Conservation (phyloP, 306 rosid species). For the Hippophae gyantsensis region DNA sequence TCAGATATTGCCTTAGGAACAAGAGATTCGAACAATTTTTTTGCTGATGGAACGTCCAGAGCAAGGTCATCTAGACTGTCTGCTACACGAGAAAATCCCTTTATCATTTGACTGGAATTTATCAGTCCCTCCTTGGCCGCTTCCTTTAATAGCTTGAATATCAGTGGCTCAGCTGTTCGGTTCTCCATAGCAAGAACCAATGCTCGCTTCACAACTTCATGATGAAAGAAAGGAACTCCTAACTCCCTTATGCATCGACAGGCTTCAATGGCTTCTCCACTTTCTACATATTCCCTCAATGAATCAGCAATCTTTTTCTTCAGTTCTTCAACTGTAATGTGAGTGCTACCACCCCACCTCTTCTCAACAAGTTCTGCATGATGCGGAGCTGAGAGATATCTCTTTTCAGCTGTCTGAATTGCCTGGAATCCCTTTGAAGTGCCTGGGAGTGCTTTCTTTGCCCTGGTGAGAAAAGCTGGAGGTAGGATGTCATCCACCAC, state of each 20-base stretch:
- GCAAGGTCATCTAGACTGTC: slow-evolving; percentile 97
- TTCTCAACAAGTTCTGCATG: slow-evolving; percentile 97
- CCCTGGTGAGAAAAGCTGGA: slow-evolving; percentile 83
- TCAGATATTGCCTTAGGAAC: slow-evolving; percentile 71
- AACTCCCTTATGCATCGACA: slow-evolving; percentile 90
- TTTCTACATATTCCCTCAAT: slow-evolving; percentile 71
- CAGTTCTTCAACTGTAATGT: slow-evolving; percentile 85
- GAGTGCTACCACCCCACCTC: slow-evolving; percentile 99
- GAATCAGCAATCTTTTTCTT: slow-evolving; percentile 82
- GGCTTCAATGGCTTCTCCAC: slow-evolving; percentile 76
- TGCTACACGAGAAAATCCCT: slow-evolving; percentile 87
- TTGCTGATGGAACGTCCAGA: slow-evolving; percentile 90
- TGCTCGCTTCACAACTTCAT: slow-evolving; percentile 96
- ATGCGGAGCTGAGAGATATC: slow-evolving; percentile 97
- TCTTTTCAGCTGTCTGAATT: slow-evolving; percentile 77
- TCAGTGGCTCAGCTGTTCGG: slow-evolving; percentile 50
- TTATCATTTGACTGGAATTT: slow-evolving; percentile 94
- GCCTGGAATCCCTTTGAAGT: slow-evolving; percentile 83
- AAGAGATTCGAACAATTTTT: slow-evolving; percentile 47
- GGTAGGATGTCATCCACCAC: slow-evolving; percentile 97
- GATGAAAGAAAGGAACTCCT: slow-evolving; percentile 93
- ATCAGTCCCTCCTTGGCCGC: slow-evolving; percentile 90
- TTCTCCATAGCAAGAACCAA: slow-evolving; percentile 81
- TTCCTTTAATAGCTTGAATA: slow-evolving; percentile 73
- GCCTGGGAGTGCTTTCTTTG: slow-evolving; percentile 73